Evolutionary conservation across 2,329 filamentous ascomycete genomes (phyloP), one percentile per base, ranked within the genome.

Genomic region (Aspergillus ruber): DNA sequence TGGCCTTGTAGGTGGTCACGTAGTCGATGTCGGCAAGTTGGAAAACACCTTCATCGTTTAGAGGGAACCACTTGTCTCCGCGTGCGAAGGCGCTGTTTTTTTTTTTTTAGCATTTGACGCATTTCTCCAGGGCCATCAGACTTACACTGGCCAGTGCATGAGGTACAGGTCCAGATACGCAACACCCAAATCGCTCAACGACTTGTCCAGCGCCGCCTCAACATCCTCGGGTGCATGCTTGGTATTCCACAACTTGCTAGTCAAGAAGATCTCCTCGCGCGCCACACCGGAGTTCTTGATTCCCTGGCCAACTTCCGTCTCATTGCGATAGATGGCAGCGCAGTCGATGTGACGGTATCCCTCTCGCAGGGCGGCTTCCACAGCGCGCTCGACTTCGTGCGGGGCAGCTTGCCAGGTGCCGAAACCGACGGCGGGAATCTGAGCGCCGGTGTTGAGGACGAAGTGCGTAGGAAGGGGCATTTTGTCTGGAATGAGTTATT

Each of bases 171-270:
- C 84, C 50, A 88, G 74, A 57, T 87, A 86, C 56, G 83, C 79
- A 15, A 75, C 74, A 40, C 79, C 79, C 15, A 87, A 73, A 56
- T 76, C 78, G 63, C 79, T 74, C 49, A 86, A 72, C 9, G 80
- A 83, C 45, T 71, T 69, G 49, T 79, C 74, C 47, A 87, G 73
- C 20, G 77, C 84, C 62, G 84, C 79, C 35, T 75, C 70, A 23
- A 84, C 84, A 52, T 80, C 77, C 71, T 85, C 82, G 1, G 54
- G 53, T 6, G 59, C 57, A 72, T 90, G 86, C 79, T 83, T 86
- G 44, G 84, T 78, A 77, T 90, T 90, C 75, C 88, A 81, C 46
- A 91, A 80, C 78, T 93, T 94, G 58, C 86, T 89, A 45, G 88
- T 91, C 49, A 87, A 67, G 77, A 81, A 88, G 64, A 86, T 80